These are phyloP conservation scores for Pseudocercospora fijiensis DNA, from an alignment of 2,329 filamentous ascomycete species.

Conservation along the genomic window DNA sequence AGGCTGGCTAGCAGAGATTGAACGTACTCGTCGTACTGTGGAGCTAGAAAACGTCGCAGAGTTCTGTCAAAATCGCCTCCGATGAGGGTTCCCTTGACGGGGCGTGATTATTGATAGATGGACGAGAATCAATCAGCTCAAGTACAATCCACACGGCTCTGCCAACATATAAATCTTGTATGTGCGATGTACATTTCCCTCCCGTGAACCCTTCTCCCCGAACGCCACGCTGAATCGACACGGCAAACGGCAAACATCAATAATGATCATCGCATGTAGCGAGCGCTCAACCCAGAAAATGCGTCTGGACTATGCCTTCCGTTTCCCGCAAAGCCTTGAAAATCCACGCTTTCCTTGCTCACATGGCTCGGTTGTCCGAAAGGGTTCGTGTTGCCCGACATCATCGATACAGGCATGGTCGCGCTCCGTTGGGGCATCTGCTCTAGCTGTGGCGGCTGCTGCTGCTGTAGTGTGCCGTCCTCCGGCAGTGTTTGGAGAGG, in stretches of 20 bases:
- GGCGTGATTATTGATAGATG: no score
- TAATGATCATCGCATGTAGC: slow-evolving; percentile 38
- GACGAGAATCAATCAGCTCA: background rate
- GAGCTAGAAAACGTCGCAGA: no score
- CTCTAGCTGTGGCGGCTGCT: slow-evolving; percentile 21
- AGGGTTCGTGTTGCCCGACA: slow-evolving; percentile 33
- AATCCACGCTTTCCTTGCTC: slow-evolving; percentile 70
- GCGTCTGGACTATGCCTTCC: slow-evolving; percentile 77
- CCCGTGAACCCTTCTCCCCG: background rate
- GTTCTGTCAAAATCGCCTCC: no score
- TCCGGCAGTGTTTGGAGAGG: slow-evolving; percentile 40
- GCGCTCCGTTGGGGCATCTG: slow-evolving; percentile 37
- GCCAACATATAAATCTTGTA: background rate
- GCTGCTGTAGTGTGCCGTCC: slow-evolving; percentile 34
- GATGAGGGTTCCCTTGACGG: no score
- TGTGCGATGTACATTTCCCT: slow-evolving; percentile 5
- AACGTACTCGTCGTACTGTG: no score
- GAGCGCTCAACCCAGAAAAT: slow-evolving; percentile 71
- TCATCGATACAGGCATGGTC: slow-evolving; percentile 40
- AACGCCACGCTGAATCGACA: slow-evolving; percentile 16
- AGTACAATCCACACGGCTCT: background rate
- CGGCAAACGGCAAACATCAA: no score
- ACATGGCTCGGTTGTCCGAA: slow-evolving; percentile 45
- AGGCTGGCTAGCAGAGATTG: no score
- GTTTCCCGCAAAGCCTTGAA: slow-evolving; percentile 60